Percentiles rank a stretch among this genome's conserved stretches.
Evolutionary conservation across 176 grass and related monocot genomes (phyloP).

Genomic region (Lolium multiflorum): DNA sequence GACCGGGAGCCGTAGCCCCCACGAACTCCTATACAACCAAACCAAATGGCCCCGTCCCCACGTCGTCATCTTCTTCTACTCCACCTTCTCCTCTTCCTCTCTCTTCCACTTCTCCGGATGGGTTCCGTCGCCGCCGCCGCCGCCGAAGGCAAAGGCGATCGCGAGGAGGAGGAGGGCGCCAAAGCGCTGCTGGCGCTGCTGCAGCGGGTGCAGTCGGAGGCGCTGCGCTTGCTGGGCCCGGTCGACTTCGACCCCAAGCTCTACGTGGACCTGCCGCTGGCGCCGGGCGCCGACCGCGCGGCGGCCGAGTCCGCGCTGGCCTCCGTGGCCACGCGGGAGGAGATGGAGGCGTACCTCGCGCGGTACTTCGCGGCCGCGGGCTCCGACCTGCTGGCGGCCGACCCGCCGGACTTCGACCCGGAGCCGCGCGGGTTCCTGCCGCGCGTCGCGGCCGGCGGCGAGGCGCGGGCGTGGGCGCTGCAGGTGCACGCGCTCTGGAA

Average conservation of each 20-base stretch:
- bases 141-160: neutral
- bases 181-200: constrained; percentile 67
- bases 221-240: constrained; percentile 55
- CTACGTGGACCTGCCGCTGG: constrained; percentile 91
- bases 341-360: constrained; percentile 52
- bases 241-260: constrained; percentile 81
- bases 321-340: constrained; percentile 41
- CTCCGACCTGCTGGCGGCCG: constrained; percentile 66
- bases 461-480: constrained; percentile 79
- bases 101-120: neutral
- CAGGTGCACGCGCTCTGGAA: constrained; percentile 94
- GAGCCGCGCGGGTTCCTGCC: constrained; percentile 83
- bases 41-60: constrained; percentile 17
- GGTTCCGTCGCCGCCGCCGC: neutral
- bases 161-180: constrained; percentile 2
- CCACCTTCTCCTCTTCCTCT: neutral
- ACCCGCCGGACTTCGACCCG: constrained; percentile 58
- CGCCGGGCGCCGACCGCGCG: constrained; percentile 41
- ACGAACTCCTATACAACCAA: neutral
- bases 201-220: constrained; percentile 72
- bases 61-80: neutral
- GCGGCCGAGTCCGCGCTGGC: constrained; percentile 52
- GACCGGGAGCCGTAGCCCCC: neutral
- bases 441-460: constrained; percentile 49
- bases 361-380: constrained; percentile 58